Evolutionary conservation across 768 basidiomycete species (phyloP), one percentile per base, ranked within the genome.

Genomic region (Mrakia frigida): DNA sequence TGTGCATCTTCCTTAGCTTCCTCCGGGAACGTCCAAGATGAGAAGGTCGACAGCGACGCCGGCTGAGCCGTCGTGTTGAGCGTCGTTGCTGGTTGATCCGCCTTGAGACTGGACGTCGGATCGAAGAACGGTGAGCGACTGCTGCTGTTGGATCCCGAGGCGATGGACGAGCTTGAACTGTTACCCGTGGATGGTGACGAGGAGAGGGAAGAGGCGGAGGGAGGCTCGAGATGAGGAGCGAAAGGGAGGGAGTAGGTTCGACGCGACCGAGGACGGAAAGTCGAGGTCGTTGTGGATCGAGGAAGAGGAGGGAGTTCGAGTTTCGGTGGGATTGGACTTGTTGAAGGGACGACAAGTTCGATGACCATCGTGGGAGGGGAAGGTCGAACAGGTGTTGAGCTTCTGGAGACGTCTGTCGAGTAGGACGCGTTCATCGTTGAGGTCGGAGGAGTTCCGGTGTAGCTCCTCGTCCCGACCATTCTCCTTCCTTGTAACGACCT

Each of bases 161-260:
- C 14, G 74, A 59, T 25, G 53, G 68, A 68, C 11, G 68, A 25
- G 39, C 37, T 14, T 14, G 67, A 23, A 7, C n/a, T 25, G 6
- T 23, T 14, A 6, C 52, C 56, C 5, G 35, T 70, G 53, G 13
- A 28, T 4, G 56, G 33, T 5, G 74, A 25, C 4, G 70, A 70
- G 18, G 28, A 25, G 18, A 43, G 67, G n/a, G 16, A 41, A 21
- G 70, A 10, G 10, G 52, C 28, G 31, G 53, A 56, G 31, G 70
- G 70, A 56, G 37, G 35, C 21, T 50, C 70, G 18, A 75, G 68
- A 39, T 75, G 65, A 2, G 74, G 74, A 7, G 68, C 68, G 56
- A 75, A 75, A 5, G 74, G 74, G 35, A 75, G 50, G 16, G 74
- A 75, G 68, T 70, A 52, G 9, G 74, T 75, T 53, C 74, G 52